Conservation (phyloP, 2,329 filamentous ascomycete genomes). For the Sporothrix euskadiensis region DNA sequence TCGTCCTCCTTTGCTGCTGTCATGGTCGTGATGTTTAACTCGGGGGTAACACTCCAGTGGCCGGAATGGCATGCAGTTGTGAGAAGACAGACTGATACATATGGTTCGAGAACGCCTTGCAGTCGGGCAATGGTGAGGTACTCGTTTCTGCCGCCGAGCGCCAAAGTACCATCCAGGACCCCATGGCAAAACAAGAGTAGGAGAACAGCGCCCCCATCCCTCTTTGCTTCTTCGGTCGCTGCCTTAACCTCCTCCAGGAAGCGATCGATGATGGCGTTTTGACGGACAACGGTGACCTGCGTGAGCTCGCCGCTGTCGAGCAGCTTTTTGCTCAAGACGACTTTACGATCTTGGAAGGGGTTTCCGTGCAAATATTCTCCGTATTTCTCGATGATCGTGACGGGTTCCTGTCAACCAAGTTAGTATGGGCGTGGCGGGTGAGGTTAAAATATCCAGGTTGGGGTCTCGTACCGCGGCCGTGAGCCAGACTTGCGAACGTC, state of each 20-base stretch:
- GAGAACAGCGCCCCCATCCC: background rate
- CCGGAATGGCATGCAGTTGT: background rate
- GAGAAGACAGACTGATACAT: background rate
- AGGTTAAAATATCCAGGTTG: background rate
- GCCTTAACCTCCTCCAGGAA: background rate
- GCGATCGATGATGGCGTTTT: background rate
- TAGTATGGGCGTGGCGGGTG: no score
- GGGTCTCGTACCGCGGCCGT: background rate
- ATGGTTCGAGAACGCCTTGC: background rate
- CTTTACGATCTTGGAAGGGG: background rate
- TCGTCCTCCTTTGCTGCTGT: background rate
- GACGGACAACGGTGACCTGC: background rate
- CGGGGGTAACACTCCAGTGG: background rate
- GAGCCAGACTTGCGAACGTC: background rate
- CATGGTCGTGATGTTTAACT: background rate
- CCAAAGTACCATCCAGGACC: background rate
- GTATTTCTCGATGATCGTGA: background rate
- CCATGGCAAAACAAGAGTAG: slow-evolving; percentile 1
- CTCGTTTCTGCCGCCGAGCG: background rate
- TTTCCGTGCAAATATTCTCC: background rate
- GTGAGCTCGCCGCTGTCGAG: background rate
- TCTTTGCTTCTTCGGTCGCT: background rate
- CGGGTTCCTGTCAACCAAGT: background rate
- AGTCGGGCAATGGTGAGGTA: background rate
- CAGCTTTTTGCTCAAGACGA: background rate